A percentile compares a stretch with the other conserved stretches of the same genome.
These are phyloP conservation scores for Ichthyophthirius multifiliis DNA, from an alignment of 169 alveolate genomes.

Conservation along the genomic window DNA sequence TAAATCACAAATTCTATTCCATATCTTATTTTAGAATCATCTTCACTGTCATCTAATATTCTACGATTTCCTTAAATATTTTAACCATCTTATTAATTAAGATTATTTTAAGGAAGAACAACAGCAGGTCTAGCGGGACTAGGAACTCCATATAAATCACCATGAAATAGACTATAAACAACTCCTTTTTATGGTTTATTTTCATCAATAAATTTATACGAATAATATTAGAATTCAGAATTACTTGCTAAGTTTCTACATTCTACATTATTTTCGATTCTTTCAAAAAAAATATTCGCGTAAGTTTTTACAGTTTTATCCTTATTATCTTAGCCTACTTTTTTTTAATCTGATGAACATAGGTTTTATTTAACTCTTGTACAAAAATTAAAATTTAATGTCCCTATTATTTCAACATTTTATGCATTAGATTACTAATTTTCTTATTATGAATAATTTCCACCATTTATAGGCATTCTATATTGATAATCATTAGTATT, in stretches of 20 bases:
- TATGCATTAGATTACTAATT: too few relatives aligned
- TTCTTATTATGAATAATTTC: too few relatives aligned
- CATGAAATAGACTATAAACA: not conserved
- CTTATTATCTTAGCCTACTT: too few relatives aligned
- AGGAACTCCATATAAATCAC: not conserved
- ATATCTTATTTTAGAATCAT: not conserved
- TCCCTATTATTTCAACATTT: too few relatives aligned
- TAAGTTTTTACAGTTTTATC: too few relatives aligned
- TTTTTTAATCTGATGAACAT: too few relatives aligned
- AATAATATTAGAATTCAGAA: not conserved
- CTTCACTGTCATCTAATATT: not conserved
- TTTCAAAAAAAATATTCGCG: too few relatives aligned
- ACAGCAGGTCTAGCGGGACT: not conserved
- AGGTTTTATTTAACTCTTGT: too few relatives aligned
- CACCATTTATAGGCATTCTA: too few relatives aligned
- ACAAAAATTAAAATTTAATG: too few relatives aligned
- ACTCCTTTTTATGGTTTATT: not conserved
- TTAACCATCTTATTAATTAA: not conserved
- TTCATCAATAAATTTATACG: not conserved
- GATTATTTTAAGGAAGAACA: not conserved
- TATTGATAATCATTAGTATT: too few relatives aligned
- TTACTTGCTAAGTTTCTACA: not conserved
- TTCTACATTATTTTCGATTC: too few relatives aligned
- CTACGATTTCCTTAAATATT: not conserved
- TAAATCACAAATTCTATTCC: not conserved